Conservation (phyloP, 805 yeast genomes). For the Saccharomycopsis fodiens region DNA sequence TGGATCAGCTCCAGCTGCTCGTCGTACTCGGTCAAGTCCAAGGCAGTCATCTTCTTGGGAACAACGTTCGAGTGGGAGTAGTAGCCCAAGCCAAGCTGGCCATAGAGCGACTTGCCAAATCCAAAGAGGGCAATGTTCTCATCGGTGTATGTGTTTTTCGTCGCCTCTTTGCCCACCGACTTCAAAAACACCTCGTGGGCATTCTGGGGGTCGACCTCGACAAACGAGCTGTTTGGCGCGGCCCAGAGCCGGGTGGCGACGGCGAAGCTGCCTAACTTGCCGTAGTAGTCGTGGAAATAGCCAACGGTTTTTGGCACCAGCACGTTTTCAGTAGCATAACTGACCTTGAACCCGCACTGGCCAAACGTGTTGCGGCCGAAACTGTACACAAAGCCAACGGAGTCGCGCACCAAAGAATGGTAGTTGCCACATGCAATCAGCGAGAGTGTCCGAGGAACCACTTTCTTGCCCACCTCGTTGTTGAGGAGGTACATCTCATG, state of each 20-base stretch:
- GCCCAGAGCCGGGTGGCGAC: constrained; percentile 53
- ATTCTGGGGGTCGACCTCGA: constrained; percentile 31
- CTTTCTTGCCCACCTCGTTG: constrained; percentile 29
- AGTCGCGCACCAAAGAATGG: constrained; percentile 68
- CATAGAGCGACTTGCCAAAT: constrained; percentile 80
- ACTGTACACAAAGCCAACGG: constrained; percentile 62
- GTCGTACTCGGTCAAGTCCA: constrained; percentile 44
- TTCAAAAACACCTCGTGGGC: constrained; percentile 27
- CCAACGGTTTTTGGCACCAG: constrained; percentile 60
- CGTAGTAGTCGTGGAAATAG: constrained; percentile 34
- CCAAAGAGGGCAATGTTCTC: constrained; percentile 34
- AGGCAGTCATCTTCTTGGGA: constrained; percentile 51
- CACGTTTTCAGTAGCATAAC: constrained; percentile 56
- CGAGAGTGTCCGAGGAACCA: constrained; percentile 36
- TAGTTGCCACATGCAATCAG: constrained; percentile 66
- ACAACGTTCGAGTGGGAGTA: constrained; percentile 64
- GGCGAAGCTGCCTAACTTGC: constrained; percentile 34
- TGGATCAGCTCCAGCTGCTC: constrained; percentile 36
- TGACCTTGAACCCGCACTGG: constrained; percentile 69
- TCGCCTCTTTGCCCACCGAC: constrained; percentile 20
- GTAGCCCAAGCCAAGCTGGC: constrained; percentile 77
- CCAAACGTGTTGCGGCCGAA: constrained; percentile 85
- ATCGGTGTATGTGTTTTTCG: constrained; percentile 23
- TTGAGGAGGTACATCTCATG: constrained; percentile 54
- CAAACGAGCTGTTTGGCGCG: constrained; percentile 58